Conservation (phyloP, 2,329 filamentous ascomycete genomes). For the Diaporthe batatas region DNA sequence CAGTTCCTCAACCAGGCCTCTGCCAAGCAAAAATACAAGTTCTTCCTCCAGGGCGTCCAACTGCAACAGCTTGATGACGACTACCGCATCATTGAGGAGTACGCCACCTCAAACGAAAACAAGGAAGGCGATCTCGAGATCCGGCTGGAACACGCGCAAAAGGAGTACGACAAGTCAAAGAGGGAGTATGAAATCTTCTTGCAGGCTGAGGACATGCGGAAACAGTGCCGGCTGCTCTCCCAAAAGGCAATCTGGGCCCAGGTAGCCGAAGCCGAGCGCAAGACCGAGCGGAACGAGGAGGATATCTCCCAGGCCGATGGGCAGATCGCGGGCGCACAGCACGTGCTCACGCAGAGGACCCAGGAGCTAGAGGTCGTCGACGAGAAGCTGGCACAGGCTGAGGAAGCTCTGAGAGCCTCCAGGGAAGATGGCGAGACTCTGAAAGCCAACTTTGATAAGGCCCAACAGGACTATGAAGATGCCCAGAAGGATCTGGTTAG, state of each 20-base stretch:
- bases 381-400: conserved; percentile 57
- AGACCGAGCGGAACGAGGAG: conserved; percentile 55
- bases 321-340: conserved; percentile 59
- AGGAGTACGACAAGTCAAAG: conserved; percentile 71
- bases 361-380: conserved; percentile 56
- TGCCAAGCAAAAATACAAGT: conserved; percentile 90
- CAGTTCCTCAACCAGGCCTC: conserved; percentile 91
- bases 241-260: conserved; percentile 88
- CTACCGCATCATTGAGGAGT: conserved; percentile 86
- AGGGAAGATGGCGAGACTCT: conserved; percentile 60
- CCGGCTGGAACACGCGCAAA: conserved; percentile 73
- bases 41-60: conserved; percentile 95
- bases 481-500: conserved; percentile 68
- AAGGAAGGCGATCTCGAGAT: conserved; percentile 73
- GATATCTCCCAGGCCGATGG: conserved; percentile 55
- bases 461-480: conserved; percentile 66
- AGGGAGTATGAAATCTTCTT: conserved; percentile 75
- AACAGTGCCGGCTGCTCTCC: conserved; percentile 69
- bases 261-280: conserved; percentile 80
- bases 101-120: conserved; percentile 77
- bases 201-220: conserved; percentile 74
- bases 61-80: conserved; percentile 93
- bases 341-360: conserved; percentile 60
- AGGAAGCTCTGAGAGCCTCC: conserved; percentile 62
- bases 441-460: conserved; percentile 60